These are phyloP conservation scores for Rhynchosporium graminicola DNA, from an alignment of 2,329 filamentous ascomycete genomes.

Conservation along the genomic window DNA sequence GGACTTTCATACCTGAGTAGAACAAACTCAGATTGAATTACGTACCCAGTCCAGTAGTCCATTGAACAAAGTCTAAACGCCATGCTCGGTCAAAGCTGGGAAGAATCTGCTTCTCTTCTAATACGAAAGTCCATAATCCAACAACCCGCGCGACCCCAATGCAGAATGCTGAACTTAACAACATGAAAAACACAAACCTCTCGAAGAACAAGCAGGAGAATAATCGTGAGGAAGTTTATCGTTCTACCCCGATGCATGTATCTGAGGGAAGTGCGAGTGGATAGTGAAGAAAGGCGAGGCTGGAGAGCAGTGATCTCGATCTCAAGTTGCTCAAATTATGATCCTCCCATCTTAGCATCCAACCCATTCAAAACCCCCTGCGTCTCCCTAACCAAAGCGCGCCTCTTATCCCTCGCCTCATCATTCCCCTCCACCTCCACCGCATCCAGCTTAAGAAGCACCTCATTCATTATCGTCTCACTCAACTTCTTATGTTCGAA, in stretches of 20 bases:
- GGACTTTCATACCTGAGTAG: neutral
- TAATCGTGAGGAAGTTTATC: neutral
- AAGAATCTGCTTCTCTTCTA: neutral
- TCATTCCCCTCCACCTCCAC: conserved; percentile 72
- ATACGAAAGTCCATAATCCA: neutral
- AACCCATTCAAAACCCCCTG: conserved; percentile 66
- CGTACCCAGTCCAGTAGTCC: neutral
- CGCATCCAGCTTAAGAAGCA: conserved; percentile 74
- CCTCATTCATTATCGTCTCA: conserved; percentile 75
- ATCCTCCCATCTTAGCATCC: conserved; percentile 46
- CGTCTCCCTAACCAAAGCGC: conserved; percentile 71
- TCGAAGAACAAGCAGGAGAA: neutral
- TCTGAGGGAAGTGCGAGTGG: neutral
- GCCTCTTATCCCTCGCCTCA: conserved; percentile 65
- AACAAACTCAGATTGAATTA: neutral
- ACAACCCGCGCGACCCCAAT: neutral
- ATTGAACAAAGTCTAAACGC: neutral
- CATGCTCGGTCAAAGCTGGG: neutral
- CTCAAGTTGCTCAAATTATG: neutral
- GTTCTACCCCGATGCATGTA: neutral
- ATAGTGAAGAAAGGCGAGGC: neutral
- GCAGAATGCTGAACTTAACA: neutral
- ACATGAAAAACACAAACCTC: neutral
- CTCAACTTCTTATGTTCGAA: conserved; percentile 75
- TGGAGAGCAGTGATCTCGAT: neutral